A percentile compares a stretch with the other conserved stretches of the same genome.
Evolutionary conservation across 108 stramenopile genomes (phyloP).

Genomic region (Pelagomonas calceolata): DNA sequence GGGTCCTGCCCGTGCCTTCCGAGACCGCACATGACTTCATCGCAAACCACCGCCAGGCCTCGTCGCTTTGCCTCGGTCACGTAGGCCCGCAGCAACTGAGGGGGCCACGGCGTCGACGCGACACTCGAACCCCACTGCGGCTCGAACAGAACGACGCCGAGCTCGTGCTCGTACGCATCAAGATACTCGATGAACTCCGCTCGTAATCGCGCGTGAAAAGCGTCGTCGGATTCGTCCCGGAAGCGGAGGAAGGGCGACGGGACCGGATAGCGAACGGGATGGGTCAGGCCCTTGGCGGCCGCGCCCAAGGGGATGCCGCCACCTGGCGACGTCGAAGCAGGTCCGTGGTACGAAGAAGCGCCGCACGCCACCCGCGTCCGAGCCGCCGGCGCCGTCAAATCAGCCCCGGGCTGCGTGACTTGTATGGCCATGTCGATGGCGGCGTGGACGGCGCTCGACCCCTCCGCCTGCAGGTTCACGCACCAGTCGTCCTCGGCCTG

Average conservation of each 20-base stretch:
- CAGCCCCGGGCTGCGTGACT: neutral
- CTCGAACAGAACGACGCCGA: constrained; percentile 48
- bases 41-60: constrained; percentile 29
- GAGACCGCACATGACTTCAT: constrained; percentile 57
- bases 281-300: constrained; percentile 21
- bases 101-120: constrained; percentile 41
- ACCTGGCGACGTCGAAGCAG: constrained; percentile 46
- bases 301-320: constrained; percentile 30
- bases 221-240: constrained; percentile 17
- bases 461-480: constrained; percentile 46
- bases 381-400: neutral
- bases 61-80: constrained; percentile 28
- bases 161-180: constrained; percentile 18
- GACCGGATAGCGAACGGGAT: constrained; percentile 34
- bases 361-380: constrained; percentile 43
- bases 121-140: constrained; percentile 51
- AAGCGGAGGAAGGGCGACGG: constrained; percentile 35
- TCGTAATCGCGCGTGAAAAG: constrained; percentile 15
- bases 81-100: constrained; percentile 30
- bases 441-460: constrained; percentile 46
- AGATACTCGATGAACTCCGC: constrained; percentile 22
- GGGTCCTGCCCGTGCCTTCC: constrained; percentile 48
- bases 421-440: constrained; percentile 48
- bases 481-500: constrained; percentile 35
- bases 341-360: constrained; percentile 43